These are phyloP conservation scores for Mycena chlorophos DNA, from an alignment of 768 basidiomycete genomes.

Conservation along the genomic window DNA sequence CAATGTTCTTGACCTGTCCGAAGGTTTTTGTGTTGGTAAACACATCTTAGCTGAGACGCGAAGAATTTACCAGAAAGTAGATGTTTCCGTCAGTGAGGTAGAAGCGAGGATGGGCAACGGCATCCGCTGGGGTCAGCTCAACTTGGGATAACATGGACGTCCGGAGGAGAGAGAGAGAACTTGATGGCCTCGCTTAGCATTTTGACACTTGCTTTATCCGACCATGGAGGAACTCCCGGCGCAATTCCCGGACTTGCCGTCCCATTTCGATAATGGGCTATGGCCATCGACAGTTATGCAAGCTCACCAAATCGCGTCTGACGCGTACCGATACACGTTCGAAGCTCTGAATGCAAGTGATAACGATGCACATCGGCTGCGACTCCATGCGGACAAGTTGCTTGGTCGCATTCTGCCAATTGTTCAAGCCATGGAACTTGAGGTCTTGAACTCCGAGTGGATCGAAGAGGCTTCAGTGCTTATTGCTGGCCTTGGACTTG, in stretches of 20 bases:
- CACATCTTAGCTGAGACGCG: not conserved
- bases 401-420: not conserved
- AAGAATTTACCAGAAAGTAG: not conserved
- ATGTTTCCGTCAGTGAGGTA: not conserved
- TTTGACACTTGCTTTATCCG: not conserved
- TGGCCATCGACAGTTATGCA: constrained; percentile 2
- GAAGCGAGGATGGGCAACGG: not conserved
- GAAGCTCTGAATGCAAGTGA: constrained; percentile 1
- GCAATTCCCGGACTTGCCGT: not conserved
- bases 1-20: not conserved
- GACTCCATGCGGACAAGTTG: constrained; percentile 6
- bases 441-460: constrained; percentile 1
- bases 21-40: too few species aligned
- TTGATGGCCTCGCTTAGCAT: not conserved
- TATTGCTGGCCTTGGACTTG: not conserved
- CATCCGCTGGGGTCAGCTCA: not conserved
- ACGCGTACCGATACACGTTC: constrained; percentile 3
- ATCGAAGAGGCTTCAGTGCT: not conserved
- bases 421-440: constrained; percentile 1
- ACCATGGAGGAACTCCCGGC: not conserved
- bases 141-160: not conserved
- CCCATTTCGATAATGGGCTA: constrained; percentile 4
- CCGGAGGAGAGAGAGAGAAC: too few species aligned
- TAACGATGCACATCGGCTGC: constrained; percentile 5
- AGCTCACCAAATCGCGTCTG: not conserved